Evolutionary conservation across 352 stramenopile species (phyloP).

Genomic region (Pythium myriotylum): DNA sequence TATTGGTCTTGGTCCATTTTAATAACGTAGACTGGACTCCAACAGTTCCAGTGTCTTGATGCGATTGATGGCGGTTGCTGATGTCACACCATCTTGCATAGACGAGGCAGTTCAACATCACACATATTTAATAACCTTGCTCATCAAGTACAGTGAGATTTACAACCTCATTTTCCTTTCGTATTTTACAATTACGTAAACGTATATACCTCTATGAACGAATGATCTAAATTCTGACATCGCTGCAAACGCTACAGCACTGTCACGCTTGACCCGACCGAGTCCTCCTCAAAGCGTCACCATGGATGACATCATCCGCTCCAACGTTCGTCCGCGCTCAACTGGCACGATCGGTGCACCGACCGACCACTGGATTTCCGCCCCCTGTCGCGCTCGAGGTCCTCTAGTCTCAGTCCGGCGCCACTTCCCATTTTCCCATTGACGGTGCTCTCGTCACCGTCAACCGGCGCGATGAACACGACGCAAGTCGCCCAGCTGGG

Average conservation of each 20-base stretch:
- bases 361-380: background rate
- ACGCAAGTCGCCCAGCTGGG: background rate
- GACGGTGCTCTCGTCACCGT: background rate
- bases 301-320: conserved; percentile 5
- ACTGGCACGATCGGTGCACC: background rate
- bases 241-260: background rate
- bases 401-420: background rate
- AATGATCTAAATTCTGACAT: background rate
- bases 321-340: too few relatives aligned
- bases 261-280: conserved; percentile 8
- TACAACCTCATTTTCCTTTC: too few relatives aligned
- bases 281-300: background rate
- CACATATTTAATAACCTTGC: background rate
- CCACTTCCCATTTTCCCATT: conserved; percentile 6
- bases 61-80: background rate
- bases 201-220: conserved; percentile 2
- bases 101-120: conserved; percentile 16
- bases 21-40: too few relatives aligned
- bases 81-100: conserved; percentile 4
- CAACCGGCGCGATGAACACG: background rate
- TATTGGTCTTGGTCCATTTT: too few relatives aligned
- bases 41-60: too few relatives aligned
- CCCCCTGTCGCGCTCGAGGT: conserved; percentile 3
- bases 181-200: too few relatives aligned
- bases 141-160: too few relatives aligned